Evolutionary conservation across 352 stramenopile species (phyloP).

Genomic region (Globisporangium solare): DNA sequence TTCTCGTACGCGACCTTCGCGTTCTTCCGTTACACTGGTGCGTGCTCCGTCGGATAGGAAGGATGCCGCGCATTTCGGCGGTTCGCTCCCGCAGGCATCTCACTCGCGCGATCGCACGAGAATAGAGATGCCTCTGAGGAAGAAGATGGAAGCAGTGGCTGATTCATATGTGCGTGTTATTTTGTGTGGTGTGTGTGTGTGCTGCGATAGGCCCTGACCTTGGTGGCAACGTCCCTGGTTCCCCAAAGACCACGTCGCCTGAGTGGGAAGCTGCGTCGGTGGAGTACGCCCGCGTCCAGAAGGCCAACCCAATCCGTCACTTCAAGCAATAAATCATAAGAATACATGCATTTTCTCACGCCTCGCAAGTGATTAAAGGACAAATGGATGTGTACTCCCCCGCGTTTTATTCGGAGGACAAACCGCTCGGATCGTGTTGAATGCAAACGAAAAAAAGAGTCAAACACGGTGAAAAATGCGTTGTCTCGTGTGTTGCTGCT

Average conservation of each 20-base stretch:
- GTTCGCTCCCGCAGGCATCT: background rate
- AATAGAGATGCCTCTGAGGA: background rate
- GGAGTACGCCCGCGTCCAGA: constrained; percentile 75
- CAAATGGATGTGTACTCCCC: background rate
- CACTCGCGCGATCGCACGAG: background rate
- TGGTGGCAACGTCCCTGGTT: constrained; percentile 40
- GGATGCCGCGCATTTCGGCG: background rate
- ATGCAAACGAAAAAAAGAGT: too few relatives aligned
- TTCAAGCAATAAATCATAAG: constrained; percentile 64
- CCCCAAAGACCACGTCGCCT: constrained; percentile 66
- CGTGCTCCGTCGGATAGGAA: constrained; percentile 7
- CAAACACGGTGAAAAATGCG: too few relatives aligned
- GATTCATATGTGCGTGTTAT: background rate
- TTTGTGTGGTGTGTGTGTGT: background rate
- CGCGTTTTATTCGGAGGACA: background rate
- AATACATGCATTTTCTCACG: constrained; percentile 11
- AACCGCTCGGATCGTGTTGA: too few relatives aligned
- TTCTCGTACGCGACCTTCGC: constrained; percentile 44
- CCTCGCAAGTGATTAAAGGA: background rate
- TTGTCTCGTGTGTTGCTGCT: too few relatives aligned
- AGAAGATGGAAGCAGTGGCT: background rate
- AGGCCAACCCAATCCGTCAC: constrained; percentile 80
- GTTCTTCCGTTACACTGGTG: constrained; percentile 62
- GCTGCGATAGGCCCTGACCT: constrained; percentile 47
- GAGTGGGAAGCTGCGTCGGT: constrained; percentile 73